Evolutionary conservation across 306 rosid genomes (phyloP).

Genomic region (Vigna radiata): DNA sequence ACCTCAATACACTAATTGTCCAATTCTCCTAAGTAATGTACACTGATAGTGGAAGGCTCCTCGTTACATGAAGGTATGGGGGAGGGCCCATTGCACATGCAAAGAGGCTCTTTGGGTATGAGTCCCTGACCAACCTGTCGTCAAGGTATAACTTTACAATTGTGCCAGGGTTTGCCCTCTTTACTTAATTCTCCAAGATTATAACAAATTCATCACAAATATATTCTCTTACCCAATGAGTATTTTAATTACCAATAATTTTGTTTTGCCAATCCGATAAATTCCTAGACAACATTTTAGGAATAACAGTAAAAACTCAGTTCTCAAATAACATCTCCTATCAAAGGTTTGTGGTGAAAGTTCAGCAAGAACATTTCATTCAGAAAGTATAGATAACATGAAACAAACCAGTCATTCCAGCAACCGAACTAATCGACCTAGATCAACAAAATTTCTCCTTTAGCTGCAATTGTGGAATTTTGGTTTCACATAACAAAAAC

Average conservation of each 20-base stretch:
- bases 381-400: constrained; percentile 5
- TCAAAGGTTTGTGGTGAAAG: constrained; percentile 8
- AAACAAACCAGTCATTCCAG: constrained; percentile 14
- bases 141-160: too few relatives aligned
- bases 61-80: neutral
- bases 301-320: constrained; percentile 11
- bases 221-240: constrained; percentile 7
- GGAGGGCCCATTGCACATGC: neutral
- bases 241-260: constrained; percentile 6
- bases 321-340: constrained; percentile 20
- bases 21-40: constrained; percentile 16
- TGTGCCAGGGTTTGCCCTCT: too few relatives aligned
- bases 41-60: neutral
- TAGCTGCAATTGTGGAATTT: constrained; percentile 12
- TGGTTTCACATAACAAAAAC: constrained; percentile 19
- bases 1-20: constrained; percentile 16
- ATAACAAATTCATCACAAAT: constrained; percentile 17
- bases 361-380: constrained; percentile 30
- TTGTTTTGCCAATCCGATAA: constrained; percentile 20
- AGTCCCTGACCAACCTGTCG: too few relatives aligned
- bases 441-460: neutral
- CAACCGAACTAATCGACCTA: constrained; percentile 14
- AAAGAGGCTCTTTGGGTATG: neutral
- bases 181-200: constrained; percentile 26
- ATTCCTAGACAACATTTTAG: constrained; percentile 16